Evolutionary conservation across 179 eudicot species (phyloP).

Genomic region (Silene vulgaris): DNA sequence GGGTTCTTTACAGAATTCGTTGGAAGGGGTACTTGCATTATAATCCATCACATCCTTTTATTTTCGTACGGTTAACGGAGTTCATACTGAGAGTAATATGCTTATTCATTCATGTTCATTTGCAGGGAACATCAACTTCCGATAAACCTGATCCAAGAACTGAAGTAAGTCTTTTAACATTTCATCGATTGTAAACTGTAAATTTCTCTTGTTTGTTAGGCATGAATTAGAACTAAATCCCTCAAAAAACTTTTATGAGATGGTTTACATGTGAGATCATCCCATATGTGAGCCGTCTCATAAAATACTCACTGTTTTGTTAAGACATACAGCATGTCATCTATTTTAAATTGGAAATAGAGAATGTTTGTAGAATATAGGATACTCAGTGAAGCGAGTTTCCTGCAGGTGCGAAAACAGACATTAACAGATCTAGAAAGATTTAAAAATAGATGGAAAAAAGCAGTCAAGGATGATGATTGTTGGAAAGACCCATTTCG

Average conservation of each 20-base stretch:
- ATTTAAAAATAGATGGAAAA: conserved; percentile 55
- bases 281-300: too few relatives aligned
- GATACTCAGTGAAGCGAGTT: conserved; percentile 1
- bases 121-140: conserved; percentile 33
- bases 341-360: background rate
- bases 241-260: too few relatives aligned
- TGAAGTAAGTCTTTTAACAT: conserved; percentile 29
- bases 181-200: conserved; percentile 1
- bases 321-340: background rate
- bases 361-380: background rate
- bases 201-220: background rate
- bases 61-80: background rate
- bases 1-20: conserved; percentile 17
- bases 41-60: conserved; percentile 3
- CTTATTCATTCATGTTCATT: conserved; percentile 14
- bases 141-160: conserved; percentile 37
- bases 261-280: too few relatives aligned
- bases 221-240: too few relatives aligned
- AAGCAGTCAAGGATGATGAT: conserved; percentile 46
- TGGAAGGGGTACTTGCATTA: conserved; percentile 21
- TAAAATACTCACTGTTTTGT: too few relatives aligned
- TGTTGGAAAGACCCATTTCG: conserved; percentile 54
- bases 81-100: background rate
- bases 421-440: conserved; percentile 43
- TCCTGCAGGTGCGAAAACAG: conserved; percentile 52